These are phyloP conservation scores for Cryphonectria japonica DNA, from an alignment of 2,329 filamentous ascomycete species.

Conservation along the genomic window DNA sequence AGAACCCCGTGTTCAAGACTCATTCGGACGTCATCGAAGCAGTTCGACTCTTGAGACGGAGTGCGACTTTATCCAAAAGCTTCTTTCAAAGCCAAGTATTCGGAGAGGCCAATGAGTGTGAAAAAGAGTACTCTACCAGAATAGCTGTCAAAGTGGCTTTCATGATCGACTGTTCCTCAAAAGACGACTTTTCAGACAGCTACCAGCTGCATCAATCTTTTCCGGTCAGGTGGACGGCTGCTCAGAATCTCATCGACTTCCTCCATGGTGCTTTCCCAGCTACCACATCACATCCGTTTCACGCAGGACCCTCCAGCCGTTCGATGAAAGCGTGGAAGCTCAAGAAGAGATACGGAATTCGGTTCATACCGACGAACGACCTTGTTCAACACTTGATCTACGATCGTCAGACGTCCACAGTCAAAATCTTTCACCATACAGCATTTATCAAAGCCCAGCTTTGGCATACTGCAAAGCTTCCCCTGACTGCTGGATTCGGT, in stretches of 20 bases:
- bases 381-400: neutral
- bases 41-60: neutral
- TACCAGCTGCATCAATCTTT: neutral
- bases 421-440: neutral
- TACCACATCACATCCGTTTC: neutral
- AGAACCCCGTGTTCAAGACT: neutral
- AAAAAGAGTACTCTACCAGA: neutral
- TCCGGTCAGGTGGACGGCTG: neutral
- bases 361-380: neutral
- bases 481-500: neutral
- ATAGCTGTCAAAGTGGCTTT: slow-evolving; percentile 2
- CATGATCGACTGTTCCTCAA: neutral
- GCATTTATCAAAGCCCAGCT: neutral
- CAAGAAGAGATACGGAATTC: neutral
- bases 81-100: neutral
- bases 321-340: neutral
- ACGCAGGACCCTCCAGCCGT: neutral
- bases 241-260: neutral
- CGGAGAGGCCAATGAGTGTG: neutral
- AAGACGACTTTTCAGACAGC: neutral
- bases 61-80: neutral
- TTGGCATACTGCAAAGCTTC: neutral
- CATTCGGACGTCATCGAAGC: neutral
- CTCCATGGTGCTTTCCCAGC: neutral
- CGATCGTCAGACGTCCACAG: neutral